Conservation (phyloP, 805 yeast genomes). For the Candida takata region DNA sequence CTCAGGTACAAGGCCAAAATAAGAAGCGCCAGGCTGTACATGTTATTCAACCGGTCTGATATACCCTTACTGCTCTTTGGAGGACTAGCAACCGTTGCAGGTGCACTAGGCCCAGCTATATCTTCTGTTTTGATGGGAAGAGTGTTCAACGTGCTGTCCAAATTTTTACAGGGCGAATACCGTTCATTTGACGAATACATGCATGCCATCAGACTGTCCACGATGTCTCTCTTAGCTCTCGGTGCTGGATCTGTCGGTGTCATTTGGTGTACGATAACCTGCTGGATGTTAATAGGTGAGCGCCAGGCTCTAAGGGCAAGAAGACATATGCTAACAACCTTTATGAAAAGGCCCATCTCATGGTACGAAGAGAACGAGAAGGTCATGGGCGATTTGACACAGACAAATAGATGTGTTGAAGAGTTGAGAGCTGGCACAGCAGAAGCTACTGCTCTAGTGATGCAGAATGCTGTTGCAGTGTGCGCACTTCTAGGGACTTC, state of each 20-base stretch:
- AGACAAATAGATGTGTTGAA: conserved; percentile 65
- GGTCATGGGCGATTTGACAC: conserved; percentile 57
- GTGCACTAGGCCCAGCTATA: conserved; percentile 55
- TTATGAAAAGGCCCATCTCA: conserved; percentile 38
- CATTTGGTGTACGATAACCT: conserved; percentile 47
- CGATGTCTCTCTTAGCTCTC: conserved; percentile 36
- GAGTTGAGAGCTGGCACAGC: conserved; percentile 63
- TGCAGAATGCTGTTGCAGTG: conserved; percentile 47
- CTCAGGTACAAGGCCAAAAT: conserved; percentile 5
- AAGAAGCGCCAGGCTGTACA: conserved; percentile 15
- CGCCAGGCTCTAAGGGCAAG: conserved; percentile 56
- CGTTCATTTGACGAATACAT: conserved; percentile 27
- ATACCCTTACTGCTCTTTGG: conserved; percentile 23
- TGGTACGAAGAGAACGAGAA: conserved; percentile 61
- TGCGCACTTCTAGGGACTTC: conserved; percentile 55
- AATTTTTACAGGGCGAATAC: conserved; percentile 28
- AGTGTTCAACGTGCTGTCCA: conserved; percentile 43
- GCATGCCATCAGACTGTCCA: conserved; percentile 29
- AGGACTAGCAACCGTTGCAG: conserved; percentile 33
- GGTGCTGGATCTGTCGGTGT: conserved; percentile 40
- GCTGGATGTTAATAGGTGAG: conserved; percentile 72
- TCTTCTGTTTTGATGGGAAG: conserved; percentile 61
- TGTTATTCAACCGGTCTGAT: conserved; percentile 22
- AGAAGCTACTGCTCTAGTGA: conserved; percentile 53
- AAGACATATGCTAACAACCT: conserved; percentile 31